phyloP scores from a whole-genome alignment of 169 alveolate species.

The Neospora caninum region DNA sequence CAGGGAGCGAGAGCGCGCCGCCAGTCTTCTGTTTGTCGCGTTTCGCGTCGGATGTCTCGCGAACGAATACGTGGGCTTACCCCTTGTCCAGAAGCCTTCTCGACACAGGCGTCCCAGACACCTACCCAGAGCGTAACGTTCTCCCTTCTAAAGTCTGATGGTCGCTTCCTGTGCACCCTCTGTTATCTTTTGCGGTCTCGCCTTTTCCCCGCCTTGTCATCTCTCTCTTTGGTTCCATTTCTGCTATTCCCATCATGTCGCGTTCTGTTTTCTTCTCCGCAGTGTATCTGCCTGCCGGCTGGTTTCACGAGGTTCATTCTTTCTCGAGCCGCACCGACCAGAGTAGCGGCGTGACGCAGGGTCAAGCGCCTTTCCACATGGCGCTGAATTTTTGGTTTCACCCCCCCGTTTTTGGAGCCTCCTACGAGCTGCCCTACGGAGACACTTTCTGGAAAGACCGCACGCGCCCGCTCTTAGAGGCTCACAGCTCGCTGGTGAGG shows the following conservation, averaged over 20 bases:
- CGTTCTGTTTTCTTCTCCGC: neutral
- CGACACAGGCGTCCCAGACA: too few relatives aligned
- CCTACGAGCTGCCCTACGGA: conserved; percentile 1
- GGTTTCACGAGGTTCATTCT: conserved; percentile 69
- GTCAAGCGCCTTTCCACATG: neutral
- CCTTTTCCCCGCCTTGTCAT: too few relatives aligned
- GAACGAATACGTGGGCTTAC: too few relatives aligned
- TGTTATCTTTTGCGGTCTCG: too few relatives aligned
- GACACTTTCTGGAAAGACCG: neutral
- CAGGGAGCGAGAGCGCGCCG: too few relatives aligned
- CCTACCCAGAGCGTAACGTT: too few relatives aligned
- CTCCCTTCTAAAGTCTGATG: too few relatives aligned
- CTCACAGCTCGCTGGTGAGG: neutral
- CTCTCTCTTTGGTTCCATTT: too few relatives aligned
- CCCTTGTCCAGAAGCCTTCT: too few relatives aligned
- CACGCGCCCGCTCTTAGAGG: conserved; percentile 9
- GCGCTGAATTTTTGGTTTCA: conserved; percentile 34
- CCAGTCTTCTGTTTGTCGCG: too few relatives aligned
- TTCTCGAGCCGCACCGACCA: neutral
- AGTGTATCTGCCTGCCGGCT: conserved; percentile 70
- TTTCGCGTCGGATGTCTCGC: too few relatives aligned
- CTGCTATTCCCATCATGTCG: neutral
- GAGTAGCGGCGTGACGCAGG: neutral
- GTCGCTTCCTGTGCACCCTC: too few relatives aligned
- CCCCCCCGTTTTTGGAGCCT: neutral